phyloP scores from a whole-genome alignment of 495 filamentous ascomycete genomes.

The Neurospora terricola region DNA sequence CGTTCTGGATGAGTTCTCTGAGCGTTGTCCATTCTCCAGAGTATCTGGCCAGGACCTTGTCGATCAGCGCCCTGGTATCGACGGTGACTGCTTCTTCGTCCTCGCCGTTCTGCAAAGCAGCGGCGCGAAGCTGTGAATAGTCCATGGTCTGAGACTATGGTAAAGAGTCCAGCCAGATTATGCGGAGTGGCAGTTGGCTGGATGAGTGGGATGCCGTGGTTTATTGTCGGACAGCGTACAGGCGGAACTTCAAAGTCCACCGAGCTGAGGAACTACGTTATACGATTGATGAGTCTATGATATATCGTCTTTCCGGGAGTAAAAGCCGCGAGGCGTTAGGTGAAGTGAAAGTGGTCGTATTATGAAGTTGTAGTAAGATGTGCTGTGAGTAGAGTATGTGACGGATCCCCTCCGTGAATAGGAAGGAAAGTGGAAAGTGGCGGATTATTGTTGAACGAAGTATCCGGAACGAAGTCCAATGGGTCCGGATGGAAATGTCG shows the following conservation, averaged over 20 bases:
- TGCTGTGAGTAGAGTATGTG: background rate
- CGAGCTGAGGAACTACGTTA: background rate
- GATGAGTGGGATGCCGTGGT: background rate
- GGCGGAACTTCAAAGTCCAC: background rate
- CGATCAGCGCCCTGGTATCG: slow-evolving; percentile 91
- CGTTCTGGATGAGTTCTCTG: slow-evolving; percentile 94
- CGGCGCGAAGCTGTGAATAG: slow-evolving; percentile 73
- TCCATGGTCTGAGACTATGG: slow-evolving; percentile 40
- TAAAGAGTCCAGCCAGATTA: background rate
- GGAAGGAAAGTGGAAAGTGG: background rate
- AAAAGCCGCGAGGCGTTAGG: background rate
- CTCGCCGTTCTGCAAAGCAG: slow-evolving; percentile 72
- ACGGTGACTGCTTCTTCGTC: slow-evolving; percentile 98
- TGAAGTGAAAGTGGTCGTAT: background rate
- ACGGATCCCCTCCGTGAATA: background rate
- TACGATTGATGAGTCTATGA: background rate
- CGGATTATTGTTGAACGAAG: background rate
- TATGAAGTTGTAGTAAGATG: background rate
- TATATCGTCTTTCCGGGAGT: background rate
- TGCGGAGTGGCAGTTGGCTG: background rate
- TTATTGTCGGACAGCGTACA: background rate
- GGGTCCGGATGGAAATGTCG: background rate
- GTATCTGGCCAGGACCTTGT: slow-evolving; percentile 93
- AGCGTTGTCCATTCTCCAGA: slow-evolving; percentile 84
- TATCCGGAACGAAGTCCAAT: background rate